Evolutionary conservation across 2,329 filamentous ascomycete genomes (phyloP).

Genomic region (Calonectria hongkongensis): DNA sequence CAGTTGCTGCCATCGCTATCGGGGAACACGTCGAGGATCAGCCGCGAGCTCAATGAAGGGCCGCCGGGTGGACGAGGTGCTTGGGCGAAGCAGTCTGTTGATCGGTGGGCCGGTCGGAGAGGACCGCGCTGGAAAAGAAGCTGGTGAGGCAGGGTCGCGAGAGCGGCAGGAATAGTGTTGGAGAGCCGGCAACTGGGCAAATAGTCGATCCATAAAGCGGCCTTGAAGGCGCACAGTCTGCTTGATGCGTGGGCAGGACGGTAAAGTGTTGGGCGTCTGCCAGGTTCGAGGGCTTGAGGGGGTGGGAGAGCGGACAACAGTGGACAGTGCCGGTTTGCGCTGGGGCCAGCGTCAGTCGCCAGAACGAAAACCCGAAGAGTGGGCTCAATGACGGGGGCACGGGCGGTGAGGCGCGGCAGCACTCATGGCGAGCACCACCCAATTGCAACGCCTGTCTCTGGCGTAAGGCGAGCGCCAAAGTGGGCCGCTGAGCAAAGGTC

Average conservation of each 20-base stretch:
- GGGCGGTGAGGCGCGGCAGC: slow-evolving; percentile 58
- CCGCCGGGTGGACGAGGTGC: slow-evolving; percentile 25
- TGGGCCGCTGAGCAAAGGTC: slow-evolving; percentile 39
- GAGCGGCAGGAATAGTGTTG: slow-evolving; percentile 10
- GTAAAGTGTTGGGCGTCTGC: slow-evolving; percentile 8
- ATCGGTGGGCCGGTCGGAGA: slow-evolving; percentile 45
- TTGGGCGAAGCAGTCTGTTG: slow-evolving; percentile 34
- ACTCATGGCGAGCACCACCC: slow-evolving; percentile 49
- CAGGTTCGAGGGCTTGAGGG: slow-evolving; percentile 30
- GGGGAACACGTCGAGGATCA: slow-evolving; percentile 45
- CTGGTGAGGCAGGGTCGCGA: slow-evolving; percentile 44
- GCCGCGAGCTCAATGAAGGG: slow-evolving; percentile 36
- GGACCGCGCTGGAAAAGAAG: slow-evolving; percentile 45
- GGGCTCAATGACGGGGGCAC: slow-evolving; percentile 57
- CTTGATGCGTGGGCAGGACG: slow-evolving; percentile 6
- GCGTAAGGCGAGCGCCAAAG: slow-evolving; percentile 48
- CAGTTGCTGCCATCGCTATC: slow-evolving; percentile 71
- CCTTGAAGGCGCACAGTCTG: slow-evolving; percentile 24
- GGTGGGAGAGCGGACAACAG: slow-evolving; percentile 40
- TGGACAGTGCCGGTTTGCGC: slow-evolving; percentile 54
- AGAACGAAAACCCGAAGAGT: slow-evolving; percentile 52
- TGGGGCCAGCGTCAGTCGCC: slow-evolving; percentile 47
- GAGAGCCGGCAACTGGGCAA: slow-evolving; percentile 34
- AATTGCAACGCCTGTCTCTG: slow-evolving; percentile 59
- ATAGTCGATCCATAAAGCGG: slow-evolving; percentile 17